Percentiles rank a stretch among this genome's conserved stretches.
phyloP scores from a whole-genome alignment of 495 filamentous ascomycete species.

The Lasiosphaeris hirsuta region DNA sequence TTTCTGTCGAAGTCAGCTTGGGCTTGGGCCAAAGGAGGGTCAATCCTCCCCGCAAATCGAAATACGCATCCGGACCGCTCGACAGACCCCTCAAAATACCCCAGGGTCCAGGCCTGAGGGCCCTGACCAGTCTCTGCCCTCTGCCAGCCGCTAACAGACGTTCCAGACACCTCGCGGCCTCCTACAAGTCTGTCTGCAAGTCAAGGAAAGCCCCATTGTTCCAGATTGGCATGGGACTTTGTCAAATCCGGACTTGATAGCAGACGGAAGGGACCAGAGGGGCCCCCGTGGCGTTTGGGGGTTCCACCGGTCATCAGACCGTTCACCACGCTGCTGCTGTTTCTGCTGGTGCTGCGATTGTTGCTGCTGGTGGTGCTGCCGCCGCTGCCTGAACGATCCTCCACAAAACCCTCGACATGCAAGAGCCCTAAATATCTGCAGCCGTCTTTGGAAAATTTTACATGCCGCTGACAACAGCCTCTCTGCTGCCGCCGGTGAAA shows the following conservation, averaged over 20 bases:
- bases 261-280: neutral
- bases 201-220: neutral
- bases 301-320: neutral
- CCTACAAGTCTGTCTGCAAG: neutral
- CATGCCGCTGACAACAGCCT: neutral
- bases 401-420: too few relatives aligned
- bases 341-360: too few relatives aligned
- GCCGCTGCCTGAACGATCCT: too few relatives aligned
- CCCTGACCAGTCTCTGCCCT: neutral
- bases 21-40: too few relatives aligned
- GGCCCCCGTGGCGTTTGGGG: neutral
- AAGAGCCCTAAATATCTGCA: slow-evolving; percentile 3
- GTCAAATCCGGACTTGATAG: neutral
- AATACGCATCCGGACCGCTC: too few relatives aligned
- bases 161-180: neutral
- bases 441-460: neutral
- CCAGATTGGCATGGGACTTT: neutral
- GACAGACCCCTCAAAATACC: too few relatives aligned
- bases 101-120: too few relatives aligned
- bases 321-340: neutral
- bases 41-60: too few relatives aligned
- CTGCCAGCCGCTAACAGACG: too few relatives aligned
- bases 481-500: neutral
- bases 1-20: too few relatives aligned
- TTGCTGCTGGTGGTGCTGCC: too few relatives aligned